Percentiles rank a stretch among this genome's conserved stretches.
phyloP scores from a whole-genome alignment of 2,329 filamentous ascomycete species.

The Mycocentrospora acerina region DNA sequence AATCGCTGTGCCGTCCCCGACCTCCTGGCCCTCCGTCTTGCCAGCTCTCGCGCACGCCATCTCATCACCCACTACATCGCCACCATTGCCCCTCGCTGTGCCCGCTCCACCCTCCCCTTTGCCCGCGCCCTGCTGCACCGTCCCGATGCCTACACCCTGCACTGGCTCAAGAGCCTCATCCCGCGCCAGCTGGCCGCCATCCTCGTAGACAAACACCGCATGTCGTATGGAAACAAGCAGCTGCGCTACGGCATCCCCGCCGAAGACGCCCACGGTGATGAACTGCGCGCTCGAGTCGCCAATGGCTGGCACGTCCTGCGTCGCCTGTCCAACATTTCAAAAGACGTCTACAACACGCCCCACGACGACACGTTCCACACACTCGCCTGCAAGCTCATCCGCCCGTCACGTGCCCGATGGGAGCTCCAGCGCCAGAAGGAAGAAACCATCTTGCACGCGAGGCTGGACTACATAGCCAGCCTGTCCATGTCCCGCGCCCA shows the following conservation, averaged over 20 bases:
- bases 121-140: slow-evolving; percentile 18
- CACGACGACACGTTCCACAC: slow-evolving; percentile 11
- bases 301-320: slow-evolving; percentile 32
- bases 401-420: slow-evolving; percentile 18
- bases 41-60: slow-evolving; percentile 18
- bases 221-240: slow-evolving; percentile 18
- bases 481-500: slow-evolving; percentile 20
- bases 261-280: slow-evolving; percentile 32
- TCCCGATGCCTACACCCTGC: slow-evolving; percentile 7
- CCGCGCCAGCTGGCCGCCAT: slow-evolving; percentile 32
- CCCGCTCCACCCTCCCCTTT: slow-evolving; percentile 27
- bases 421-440: slow-evolving; percentile 21
- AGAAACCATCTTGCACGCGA: slow-evolving; percentile 18
- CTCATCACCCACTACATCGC: slow-evolving; percentile 27
- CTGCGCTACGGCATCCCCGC: slow-evolving; percentile 29
- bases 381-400: slow-evolving; percentile 13
- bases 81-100: slow-evolving; percentile 31
- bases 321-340: slow-evolving; percentile 27
- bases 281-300: slow-evolving; percentile 26
- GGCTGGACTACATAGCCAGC: slow-evolving; percentile 21
- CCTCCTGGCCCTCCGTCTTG: slow-evolving; percentile 23
- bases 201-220: slow-evolving; percentile 31
- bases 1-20: slow-evolving; percentile 32
- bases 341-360: slow-evolving; percentile 15
- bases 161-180: slow-evolving; percentile 30